phyloP scores from a whole-genome alignment of 2,329 filamentous ascomycete species.

The Penicillium italicum region DNA sequence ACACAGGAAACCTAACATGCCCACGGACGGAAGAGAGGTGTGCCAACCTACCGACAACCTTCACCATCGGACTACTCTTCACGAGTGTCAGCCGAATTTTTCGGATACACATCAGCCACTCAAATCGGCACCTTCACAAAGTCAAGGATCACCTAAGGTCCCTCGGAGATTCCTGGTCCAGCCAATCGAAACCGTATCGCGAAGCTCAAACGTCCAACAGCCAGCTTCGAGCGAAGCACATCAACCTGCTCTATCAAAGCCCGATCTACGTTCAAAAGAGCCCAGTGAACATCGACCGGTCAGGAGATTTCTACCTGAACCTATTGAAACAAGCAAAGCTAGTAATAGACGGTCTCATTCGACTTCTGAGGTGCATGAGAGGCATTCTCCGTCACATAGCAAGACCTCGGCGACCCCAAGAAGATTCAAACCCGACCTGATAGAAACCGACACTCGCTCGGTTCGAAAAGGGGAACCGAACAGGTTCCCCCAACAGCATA shows the following conservation, averaged over 20 bases:
- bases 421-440: constrained; percentile 32
- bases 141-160: not conserved
- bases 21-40: not conserved
- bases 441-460: constrained; percentile 33
- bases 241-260: not conserved
- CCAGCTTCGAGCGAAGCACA: constrained; percentile 12
- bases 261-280: not conserved
- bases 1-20: not conserved
- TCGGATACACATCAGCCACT: not conserved
- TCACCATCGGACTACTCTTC: not conserved
- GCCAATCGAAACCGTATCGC: constrained; percentile 44
- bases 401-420: constrained; percentile 13
- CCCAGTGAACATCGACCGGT: not conserved
- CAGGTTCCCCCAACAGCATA: constrained; percentile 37
- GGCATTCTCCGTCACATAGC: constrained; percentile 6
- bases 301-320: constrained; percentile 30
- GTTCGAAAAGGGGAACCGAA: constrained; percentile 27
- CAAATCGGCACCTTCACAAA: not conserved
- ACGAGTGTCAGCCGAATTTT: not conserved
- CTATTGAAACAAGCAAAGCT: constrained; percentile 67
- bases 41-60: not conserved
- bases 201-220: constrained; percentile 32
- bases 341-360: constrained; percentile 38
- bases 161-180: constrained; percentile 39
- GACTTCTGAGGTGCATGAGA: constrained; percentile 32